These are phyloP conservation scores for Collariella sp. DNA, from an alignment of 495 filamentous ascomycete species.

Conservation along the genomic window DNA sequence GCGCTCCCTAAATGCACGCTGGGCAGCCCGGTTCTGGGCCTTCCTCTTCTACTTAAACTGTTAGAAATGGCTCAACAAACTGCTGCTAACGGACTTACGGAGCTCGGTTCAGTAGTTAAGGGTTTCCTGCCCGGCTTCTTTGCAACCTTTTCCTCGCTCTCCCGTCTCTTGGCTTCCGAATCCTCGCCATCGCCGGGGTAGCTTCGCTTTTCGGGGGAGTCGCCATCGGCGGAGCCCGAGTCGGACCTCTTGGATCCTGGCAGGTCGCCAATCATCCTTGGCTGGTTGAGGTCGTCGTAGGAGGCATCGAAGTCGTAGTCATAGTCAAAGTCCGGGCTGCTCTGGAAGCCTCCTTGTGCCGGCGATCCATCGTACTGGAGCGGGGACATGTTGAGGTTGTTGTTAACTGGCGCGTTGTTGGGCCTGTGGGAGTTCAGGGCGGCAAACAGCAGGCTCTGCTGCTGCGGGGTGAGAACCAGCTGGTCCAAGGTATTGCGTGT, in stretches of 20 bases:
- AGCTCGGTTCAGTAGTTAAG: conserved; percentile 88
- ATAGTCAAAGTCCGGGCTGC: conserved; percentile 78
- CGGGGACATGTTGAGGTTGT: conserved; percentile 42
- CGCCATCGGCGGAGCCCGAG: conserved; percentile 52
- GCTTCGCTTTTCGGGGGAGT: conserved; percentile 75
- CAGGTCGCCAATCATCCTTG: conserved; percentile 68
- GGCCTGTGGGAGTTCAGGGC: conserved; percentile 72
- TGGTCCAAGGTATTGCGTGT: conserved; percentile 33
- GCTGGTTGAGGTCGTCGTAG: conserved; percentile 57
- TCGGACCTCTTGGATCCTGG: conserved; percentile 44
- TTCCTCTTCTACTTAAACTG: conserved; percentile 75
- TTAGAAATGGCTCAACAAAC: conserved; percentile 33
- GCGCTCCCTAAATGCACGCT: conserved; percentile 92
- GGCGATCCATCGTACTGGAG: conserved; percentile 49
- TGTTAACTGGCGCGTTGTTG: conserved; percentile 25
- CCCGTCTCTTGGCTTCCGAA: conserved; percentile 65
- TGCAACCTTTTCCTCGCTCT: conserved; percentile 63
- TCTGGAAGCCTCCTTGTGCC: conserved; percentile 44
- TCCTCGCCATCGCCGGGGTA: conserved; percentile 64
- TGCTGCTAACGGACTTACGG: conserved; percentile 51
- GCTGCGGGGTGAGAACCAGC: conserved; percentile 63
- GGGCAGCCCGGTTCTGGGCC: conserved; percentile 93
- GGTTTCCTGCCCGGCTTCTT: conserved; percentile 98
- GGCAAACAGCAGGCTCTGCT: conserved; percentile 80
- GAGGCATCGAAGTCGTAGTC: conserved; percentile 60